A percentile compares a stretch with the other conserved stretches of the same genome.
phyloP scores from a whole-genome alignment of 345 rosid species.

The Xanthoceras sorbifolium region DNA sequence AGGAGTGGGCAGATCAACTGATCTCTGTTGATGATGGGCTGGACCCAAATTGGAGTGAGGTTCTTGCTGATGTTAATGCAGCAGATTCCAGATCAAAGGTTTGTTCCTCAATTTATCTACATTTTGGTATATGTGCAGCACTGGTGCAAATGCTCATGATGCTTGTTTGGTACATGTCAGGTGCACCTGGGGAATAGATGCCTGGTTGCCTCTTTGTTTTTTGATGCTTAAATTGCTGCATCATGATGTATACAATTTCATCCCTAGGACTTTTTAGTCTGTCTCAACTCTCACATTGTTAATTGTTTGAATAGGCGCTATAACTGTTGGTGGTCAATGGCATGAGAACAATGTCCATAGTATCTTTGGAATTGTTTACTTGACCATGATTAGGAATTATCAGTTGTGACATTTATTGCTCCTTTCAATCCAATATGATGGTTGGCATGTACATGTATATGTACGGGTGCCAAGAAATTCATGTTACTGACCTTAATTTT shows the following conservation, averaged over 20 bases:
- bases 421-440: neutral
- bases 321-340: neutral
- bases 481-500: neutral
- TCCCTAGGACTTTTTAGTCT: slow-evolving; percentile 6
- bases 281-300: neutral
- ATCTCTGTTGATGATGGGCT: slow-evolving; percentile 59
- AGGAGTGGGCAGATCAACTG: slow-evolving; percentile 68
- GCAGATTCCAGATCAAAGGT: slow-evolving; percentile 60
- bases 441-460: neutral
- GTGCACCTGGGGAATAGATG: neutral
- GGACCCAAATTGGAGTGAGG: slow-evolving; percentile 69
- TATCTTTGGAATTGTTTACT: neutral
- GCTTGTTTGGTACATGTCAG: neutral
- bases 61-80: slow-evolving; percentile 52
- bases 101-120: slow-evolving; percentile 16
- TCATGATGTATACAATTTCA: neutral
- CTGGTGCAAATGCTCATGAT: neutral
- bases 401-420: neutral
- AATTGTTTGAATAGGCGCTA: neutral
- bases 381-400: neutral
- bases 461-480: neutral
- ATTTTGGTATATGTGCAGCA: slow-evolving; percentile 9
- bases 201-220: neutral
- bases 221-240: slow-evolving; percentile 1
- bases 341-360: neutral